phyloP scores from a whole-genome alignment of 495 filamentous ascomycete genomes.

The Cercophora scortea region DNA sequence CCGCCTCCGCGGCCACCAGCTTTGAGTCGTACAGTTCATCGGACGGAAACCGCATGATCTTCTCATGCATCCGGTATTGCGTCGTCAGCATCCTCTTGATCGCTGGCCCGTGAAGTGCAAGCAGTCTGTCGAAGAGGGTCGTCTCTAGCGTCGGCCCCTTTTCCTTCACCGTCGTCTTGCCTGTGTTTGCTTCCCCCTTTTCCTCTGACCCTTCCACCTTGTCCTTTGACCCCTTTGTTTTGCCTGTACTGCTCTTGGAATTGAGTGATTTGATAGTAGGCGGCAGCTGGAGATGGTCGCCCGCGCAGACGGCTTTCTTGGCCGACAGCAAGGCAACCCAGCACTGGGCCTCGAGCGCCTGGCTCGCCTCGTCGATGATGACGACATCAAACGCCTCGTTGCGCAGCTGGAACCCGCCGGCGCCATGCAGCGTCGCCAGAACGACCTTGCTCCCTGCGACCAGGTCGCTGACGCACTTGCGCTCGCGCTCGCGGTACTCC shows the following conservation, averaged over 20 bases:
- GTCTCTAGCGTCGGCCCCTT: constrained; percentile 60
- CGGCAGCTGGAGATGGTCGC: constrained; percentile 89
- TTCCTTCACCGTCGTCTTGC: neutral
- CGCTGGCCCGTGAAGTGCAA: constrained; percentile 67
- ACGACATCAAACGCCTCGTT: constrained; percentile 86
- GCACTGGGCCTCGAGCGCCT: constrained; percentile 93
- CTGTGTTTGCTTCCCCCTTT: constrained; percentile 8
- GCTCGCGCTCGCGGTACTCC: constrained; percentile 82
- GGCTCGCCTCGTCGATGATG: constrained; percentile 90
- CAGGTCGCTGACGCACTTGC: constrained; percentile 67
- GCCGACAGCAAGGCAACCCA: constrained; percentile 87
- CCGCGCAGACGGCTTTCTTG: constrained; percentile 81
- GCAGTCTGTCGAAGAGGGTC: constrained; percentile 84
- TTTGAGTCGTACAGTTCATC: constrained; percentile 76
- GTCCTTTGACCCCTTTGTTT: constrained; percentile 8
- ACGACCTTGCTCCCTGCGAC: constrained; percentile 76
- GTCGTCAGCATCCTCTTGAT: constrained; percentile 96
- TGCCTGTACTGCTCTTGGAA: constrained; percentile 33
- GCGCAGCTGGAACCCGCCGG: constrained; percentile 76
- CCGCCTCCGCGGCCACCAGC: constrained; percentile 69
- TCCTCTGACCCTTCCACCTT: constrained; percentile 18
- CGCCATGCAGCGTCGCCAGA: constrained; percentile 85
- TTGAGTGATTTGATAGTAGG: constrained; percentile 85
- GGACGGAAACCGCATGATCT: constrained; percentile 92
- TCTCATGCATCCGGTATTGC: constrained; percentile 96